Evolutionary conservation across 1,284 basidiomycete genomes (phyloP).

Genomic region (Xanthoconium separans): DNA sequence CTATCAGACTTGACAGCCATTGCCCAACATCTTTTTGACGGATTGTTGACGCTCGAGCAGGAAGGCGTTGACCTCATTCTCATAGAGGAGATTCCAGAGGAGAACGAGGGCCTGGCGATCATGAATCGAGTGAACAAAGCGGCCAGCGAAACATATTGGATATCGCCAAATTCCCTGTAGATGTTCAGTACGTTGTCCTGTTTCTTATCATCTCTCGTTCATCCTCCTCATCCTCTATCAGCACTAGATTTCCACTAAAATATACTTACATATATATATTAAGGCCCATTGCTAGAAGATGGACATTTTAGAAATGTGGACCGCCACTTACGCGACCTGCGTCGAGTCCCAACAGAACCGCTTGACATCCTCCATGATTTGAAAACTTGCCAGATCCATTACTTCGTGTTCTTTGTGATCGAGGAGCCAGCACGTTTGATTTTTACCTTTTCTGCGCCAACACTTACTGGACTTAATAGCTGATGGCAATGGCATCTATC

Average conservation of each 20-base stretch:
- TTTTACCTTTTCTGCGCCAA: not conserved
- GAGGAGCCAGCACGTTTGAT: not conserved
- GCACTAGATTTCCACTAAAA: not conserved
- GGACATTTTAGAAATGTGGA: not conserved
- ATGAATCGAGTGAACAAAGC: constrained; percentile 99
- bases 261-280: not conserved
- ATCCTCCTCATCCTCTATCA: not conserved
- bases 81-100: constrained; percentile 84
- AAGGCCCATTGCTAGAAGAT: not conserved
- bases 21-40: constrained; percentile 86
- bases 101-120: constrained; percentile 86
- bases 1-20: constrained; percentile 60
- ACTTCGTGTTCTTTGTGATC: constrained; percentile 5
- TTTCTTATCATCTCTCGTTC: not conserved
- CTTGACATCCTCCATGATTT: constrained; percentile 1
- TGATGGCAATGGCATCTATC: not conserved
- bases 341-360: not conserved
- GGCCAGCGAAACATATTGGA: constrained; percentile 63
- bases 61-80: constrained; percentile 82
- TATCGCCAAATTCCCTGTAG: constrained; percentile 32
- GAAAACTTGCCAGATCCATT: not conserved
- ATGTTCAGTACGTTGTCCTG: constrained; percentile 16
- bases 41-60: constrained; percentile 78
- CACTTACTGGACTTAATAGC: not conserved
- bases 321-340: not conserved